Evolutionary conservation across 495 filamentous ascomycete genomes (phyloP).

Genomic region (Lophiotrema nucula): DNA sequence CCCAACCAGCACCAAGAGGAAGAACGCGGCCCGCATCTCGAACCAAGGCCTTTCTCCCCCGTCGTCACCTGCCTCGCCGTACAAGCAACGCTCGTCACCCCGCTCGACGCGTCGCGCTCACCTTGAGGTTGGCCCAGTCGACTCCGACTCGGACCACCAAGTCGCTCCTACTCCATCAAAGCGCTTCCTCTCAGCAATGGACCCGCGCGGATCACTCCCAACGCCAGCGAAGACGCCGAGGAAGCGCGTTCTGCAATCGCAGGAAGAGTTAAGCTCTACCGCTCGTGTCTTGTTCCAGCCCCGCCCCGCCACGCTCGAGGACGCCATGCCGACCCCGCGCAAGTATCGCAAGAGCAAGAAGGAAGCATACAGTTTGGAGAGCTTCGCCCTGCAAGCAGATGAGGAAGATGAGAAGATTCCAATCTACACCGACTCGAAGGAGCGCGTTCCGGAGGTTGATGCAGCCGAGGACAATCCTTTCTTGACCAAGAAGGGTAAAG

Average conservation of each 20-base stretch:
- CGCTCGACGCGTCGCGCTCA: slow-evolving; percentile 14
- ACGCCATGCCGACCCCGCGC: slow-evolving; percentile 59
- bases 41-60: slow-evolving; percentile 48
- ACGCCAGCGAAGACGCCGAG: slow-evolving; percentile 89
- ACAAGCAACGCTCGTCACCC: slow-evolving; percentile 36
- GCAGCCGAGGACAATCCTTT: slow-evolving; percentile 73
- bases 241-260: slow-evolving; percentile 57
- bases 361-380: slow-evolving; percentile 65
- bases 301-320: slow-evolving; percentile 48
- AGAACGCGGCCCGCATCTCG: slow-evolving; percentile 25
- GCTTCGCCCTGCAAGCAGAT: slow-evolving; percentile 59
- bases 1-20: slow-evolving; percentile 32
- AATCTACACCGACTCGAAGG: slow-evolving; percentile 88
- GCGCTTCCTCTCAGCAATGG: slow-evolving; percentile 21
- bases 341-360: slow-evolving; percentile 56
- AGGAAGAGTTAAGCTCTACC: slow-evolving; percentile 58
- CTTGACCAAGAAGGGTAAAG: slow-evolving; percentile 47
- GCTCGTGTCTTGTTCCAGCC: slow-evolving; percentile 72
- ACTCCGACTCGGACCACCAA: slow-evolving; percentile 35
- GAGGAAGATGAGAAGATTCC: slow-evolving; percentile 53
- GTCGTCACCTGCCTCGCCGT: slow-evolving; percentile 52
- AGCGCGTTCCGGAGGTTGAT: slow-evolving; percentile 74
- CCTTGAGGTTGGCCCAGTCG: slow-evolving; percentile 6
- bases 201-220: slow-evolving; percentile 61
- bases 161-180: slow-evolving; percentile 21